phyloP scores from a whole-genome alignment of 2,329 filamentous ascomycete genomes.

The Alternaria rosae region DNA sequence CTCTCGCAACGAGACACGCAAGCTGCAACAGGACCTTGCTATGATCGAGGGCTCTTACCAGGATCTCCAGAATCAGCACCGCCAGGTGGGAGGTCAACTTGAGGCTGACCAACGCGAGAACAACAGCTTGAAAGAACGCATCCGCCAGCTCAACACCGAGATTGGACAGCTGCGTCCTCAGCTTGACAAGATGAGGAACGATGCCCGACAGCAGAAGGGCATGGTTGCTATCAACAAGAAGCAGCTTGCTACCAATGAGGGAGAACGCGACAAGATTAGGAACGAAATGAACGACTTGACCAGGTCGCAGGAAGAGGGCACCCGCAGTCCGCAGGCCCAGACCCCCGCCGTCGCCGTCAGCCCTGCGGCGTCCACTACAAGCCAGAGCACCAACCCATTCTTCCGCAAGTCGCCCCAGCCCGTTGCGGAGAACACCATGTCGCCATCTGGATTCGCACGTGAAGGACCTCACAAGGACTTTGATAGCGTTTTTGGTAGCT shows the following conservation, averaged over 20 bases:
- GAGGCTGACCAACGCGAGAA: slow-evolving; percentile 93
- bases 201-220: slow-evolving; percentile 94
- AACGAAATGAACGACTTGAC: slow-evolving; percentile 74
- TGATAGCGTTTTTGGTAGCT: slow-evolving; percentile 84
- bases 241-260: slow-evolving; percentile 87
- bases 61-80: slow-evolving; percentile 83
- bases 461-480: slow-evolving; percentile 62
- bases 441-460: slow-evolving; percentile 57
- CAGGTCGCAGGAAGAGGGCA: slow-evolving; percentile 66
- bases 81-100: slow-evolving; percentile 74
- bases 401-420: slow-evolving; percentile 71
- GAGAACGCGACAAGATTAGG: slow-evolving; percentile 87
- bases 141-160: slow-evolving; percentile 81
- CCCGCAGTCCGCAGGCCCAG: slow-evolving; percentile 43
- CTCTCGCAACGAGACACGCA: slow-evolving; percentile 81
- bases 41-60: slow-evolving; percentile 81
- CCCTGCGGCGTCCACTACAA: slow-evolving; percentile 68
- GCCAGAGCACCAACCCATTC: slow-evolving; percentile 88
- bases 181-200: slow-evolving; percentile 90
- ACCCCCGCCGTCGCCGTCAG: slow-evolving; percentile 67
- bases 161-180: slow-evolving; percentile 85
- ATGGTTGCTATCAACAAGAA: slow-evolving; percentile 99
- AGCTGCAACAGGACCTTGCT: slow-evolving; percentile 82
- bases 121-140: slow-evolving; percentile 81
- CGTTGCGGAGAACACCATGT: slow-evolving; percentile 58